Conservation (phyloP, 805 yeast genomes). For the Zygotorulaspora chibaensis region DNA sequence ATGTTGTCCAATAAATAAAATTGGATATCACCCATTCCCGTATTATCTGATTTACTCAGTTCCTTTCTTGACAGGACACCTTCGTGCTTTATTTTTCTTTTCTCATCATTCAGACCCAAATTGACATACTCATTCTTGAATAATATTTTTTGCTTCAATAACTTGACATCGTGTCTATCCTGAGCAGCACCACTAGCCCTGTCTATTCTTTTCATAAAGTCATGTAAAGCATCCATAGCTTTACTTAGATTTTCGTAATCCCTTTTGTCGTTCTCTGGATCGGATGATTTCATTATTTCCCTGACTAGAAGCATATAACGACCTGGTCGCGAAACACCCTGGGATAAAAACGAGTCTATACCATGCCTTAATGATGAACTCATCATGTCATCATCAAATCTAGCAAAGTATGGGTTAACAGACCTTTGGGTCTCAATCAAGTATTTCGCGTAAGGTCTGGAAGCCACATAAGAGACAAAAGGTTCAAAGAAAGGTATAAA, state of each 20-base stretch:
- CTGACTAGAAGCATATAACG: conserved; percentile 81
- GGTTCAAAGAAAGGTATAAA: conserved; percentile 86
- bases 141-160: conserved; percentile 77
- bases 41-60: conserved; percentile 25
- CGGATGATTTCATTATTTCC: conserved; percentile 83
- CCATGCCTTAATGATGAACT: conserved; percentile 56
- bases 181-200: conserved; percentile 90
- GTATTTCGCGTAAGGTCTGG: conserved; percentile 90
- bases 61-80: conserved; percentile 36
- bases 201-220: conserved; percentile 67
- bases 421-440: conserved; percentile 92
- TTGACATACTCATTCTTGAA: conserved; percentile 83
- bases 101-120: conserved; percentile 75
- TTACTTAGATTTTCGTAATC: conserved; percentile 50
- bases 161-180: conserved; percentile 84
- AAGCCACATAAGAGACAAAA: conserved; percentile 88
- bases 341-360: conserved; percentile 86
- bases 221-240: conserved; percentile 72
- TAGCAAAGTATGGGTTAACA: conserved; percentile 84
- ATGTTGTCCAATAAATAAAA: conserved; percentile 87
- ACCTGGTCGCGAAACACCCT: conserved; percentile 94
- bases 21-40: conserved; percentile 62
- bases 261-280: conserved; percentile 57
- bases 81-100: conserved; percentile 56
- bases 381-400: conserved; percentile 86